phyloP scores from a whole-genome alignment of 2,329 filamentous ascomycete species.

The Fusarium sp. region DNA sequence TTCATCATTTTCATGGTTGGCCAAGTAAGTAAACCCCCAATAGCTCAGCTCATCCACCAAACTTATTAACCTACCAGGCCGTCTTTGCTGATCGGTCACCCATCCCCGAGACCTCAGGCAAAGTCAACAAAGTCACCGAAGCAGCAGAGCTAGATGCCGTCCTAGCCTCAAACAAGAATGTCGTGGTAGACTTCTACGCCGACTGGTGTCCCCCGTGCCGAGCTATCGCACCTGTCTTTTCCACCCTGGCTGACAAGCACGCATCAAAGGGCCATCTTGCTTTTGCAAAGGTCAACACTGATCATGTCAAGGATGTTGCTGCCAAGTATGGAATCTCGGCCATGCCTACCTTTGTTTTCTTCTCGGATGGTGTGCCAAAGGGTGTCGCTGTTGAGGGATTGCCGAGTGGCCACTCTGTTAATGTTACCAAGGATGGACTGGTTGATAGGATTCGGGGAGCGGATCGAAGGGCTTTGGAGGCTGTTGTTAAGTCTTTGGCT shows the following conservation, averaged over 20 bases:
- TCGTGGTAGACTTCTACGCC: conserved; percentile 87
- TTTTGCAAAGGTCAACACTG: conserved; percentile 92
- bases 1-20: conserved; percentile 34
- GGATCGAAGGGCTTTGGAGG: conserved; percentile 47
- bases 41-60: background rate
- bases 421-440: conserved; percentile 43
- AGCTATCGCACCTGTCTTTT: conserved; percentile 79
- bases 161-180: conserved; percentile 61
- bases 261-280: conserved; percentile 63
- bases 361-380: conserved; percentile 74
- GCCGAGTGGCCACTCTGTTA: conserved; percentile 38
- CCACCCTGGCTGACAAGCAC: conserved; percentile 41
- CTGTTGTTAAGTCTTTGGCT: conserved; percentile 46
- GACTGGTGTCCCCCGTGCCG: conserved; percentile 95
- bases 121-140: conserved; percentile 52
- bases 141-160: conserved; percentile 46
- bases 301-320: conserved; percentile 79
- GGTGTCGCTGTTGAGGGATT: conserved; percentile 44
- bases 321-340: conserved; percentile 82
- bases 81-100: conserved; percentile 47
- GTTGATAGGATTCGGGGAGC: conserved; percentile 51
- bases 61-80: conserved; percentile 20
- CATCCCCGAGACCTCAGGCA: conserved; percentile 56
- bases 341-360: conserved; percentile 91
- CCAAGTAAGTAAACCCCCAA: conserved; percentile 15